These are phyloP conservation scores for Nissolia schottii DNA, from an alignment of 306 rosid genomes.

Conservation along the genomic window DNA sequence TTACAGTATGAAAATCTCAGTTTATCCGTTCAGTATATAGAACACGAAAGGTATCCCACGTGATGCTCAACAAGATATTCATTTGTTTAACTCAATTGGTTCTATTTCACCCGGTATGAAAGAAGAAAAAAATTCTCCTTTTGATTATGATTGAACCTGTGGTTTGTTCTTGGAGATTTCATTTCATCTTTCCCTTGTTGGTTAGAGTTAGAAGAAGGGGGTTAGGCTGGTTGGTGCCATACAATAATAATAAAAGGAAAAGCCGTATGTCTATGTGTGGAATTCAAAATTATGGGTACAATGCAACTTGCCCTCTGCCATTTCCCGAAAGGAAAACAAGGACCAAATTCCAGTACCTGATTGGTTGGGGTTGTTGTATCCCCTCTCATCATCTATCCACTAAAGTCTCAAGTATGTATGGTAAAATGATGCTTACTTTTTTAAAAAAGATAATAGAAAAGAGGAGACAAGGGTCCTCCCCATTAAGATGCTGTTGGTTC, in stretches of 20 bases:
- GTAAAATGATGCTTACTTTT: not conserved
- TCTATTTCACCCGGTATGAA: not conserved
- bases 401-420: not conserved
- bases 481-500: not conserved
- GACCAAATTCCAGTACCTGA: not conserved
- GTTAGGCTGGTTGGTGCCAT: slow-evolving; percentile 22
- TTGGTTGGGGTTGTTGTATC: slow-evolving; percentile 5
- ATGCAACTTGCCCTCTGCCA: slow-evolving; percentile 14
- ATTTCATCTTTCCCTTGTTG: not conserved
- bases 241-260: slow-evolving; percentile 11
- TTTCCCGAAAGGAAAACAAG: slow-evolving; percentile 1
- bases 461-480: not conserved
- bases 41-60: slow-evolving; percentile 20
- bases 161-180: not conserved
- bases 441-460: not conserved
- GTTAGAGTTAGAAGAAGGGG: not conserved
- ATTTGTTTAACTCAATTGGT: slow-evolving; percentile 16
- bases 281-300: slow-evolving; percentile 6
- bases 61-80: slow-evolving; percentile 4
- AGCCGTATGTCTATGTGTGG: not conserved
- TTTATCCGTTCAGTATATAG: slow-evolving; percentile 11
- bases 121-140: not conserved
- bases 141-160: not conserved
- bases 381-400: not conserved
- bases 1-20: not conserved